Evolutionary conservation across 192 early-diverging fungal species (phyloP).

Genomic region (Allomyces javanicus): DNA sequence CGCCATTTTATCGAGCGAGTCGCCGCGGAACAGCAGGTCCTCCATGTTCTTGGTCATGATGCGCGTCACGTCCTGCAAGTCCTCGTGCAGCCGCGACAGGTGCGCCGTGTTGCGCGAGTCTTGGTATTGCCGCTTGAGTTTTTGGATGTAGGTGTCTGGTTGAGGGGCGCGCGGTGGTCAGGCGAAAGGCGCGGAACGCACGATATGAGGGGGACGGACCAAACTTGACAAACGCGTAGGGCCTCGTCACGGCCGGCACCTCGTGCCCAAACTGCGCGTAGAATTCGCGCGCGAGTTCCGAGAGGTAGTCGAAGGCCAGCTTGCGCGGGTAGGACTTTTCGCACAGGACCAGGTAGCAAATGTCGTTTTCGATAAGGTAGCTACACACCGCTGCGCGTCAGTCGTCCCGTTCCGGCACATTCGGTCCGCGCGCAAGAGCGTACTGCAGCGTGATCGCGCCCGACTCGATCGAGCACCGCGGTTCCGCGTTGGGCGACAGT

Average conservation of each 20-base stretch:
- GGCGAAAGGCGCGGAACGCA: no score
- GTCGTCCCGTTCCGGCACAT: constrained; percentile 4
- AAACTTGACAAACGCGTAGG: constrained; percentile 96
- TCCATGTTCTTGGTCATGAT: constrained; percentile 99
- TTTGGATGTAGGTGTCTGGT: constrained; percentile 92
- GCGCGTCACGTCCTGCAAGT: constrained; percentile 83
- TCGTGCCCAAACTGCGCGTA: constrained; percentile 79
- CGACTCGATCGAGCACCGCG: constrained; percentile 84
- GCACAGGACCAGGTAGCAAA: constrained; percentile 87
- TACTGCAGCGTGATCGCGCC: constrained; percentile 77
- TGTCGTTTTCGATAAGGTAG: constrained; percentile 82
- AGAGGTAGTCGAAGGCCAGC: constrained; percentile 85
- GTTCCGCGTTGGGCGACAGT: constrained; percentile 66
- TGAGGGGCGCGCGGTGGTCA: no score
- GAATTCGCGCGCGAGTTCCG: constrained; percentile 90
- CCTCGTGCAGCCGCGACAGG: constrained; percentile 80
- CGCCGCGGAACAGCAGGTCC: constrained; percentile 78
- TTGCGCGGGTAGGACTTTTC: constrained; percentile 79
- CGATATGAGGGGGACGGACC: constrained; percentile 21
- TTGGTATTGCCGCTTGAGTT: constrained; percentile 89
- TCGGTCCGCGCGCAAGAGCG: constrained; percentile 4
- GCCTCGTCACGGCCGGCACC: constrained; percentile 63
- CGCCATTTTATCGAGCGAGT: constrained; percentile 56
- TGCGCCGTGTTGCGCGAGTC: constrained; percentile 84
- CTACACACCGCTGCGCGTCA: constrained; percentile 13